A percentile compares a stretch with the other conserved stretches of the same genome.
phyloP scores from a whole-genome alignment of 139 green algal genomes.

The Chlamydomonas asymmetrica region DNA sequence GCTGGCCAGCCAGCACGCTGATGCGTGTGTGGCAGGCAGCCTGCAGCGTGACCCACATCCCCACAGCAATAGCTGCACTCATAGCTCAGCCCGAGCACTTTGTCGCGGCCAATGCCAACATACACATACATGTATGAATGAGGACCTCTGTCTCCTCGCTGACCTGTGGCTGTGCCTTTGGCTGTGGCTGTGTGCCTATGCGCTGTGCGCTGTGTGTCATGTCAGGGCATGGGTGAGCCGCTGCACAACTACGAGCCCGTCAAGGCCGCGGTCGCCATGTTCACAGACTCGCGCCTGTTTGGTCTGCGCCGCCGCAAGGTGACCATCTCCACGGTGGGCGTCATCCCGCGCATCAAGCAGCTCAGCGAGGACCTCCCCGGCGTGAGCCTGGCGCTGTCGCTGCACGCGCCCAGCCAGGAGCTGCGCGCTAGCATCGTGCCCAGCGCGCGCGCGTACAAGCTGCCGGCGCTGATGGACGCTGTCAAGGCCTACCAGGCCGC shows the following conservation, averaged over 20 bases:
- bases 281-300: conserved; percentile 77
- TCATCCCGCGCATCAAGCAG: conserved; percentile 75
- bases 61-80: too few relatives aligned
- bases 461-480: conserved; percentile 80
- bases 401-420: conserved; percentile 91
- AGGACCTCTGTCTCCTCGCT: too few relatives aligned
- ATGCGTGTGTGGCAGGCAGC: too few relatives aligned
- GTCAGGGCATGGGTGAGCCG: conserved; percentile 93
- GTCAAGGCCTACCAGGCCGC: conserved; percentile 74
- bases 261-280: conserved; percentile 60
- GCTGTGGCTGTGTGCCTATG: too few relatives aligned
- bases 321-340: conserved; percentile 91
- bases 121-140: too few relatives aligned
- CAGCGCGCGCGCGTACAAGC: conserved; percentile 81
- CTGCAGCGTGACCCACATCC: too few relatives aligned
- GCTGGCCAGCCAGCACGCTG: too few relatives aligned
- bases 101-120: too few relatives aligned
- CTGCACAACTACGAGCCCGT: conserved; percentile 96
- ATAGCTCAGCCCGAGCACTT: too few relatives aligned
- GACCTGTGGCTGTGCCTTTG: too few relatives aligned
- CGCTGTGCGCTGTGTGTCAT: background rate
- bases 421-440: conserved; percentile 88
- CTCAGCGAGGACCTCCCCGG: conserved; percentile 82
- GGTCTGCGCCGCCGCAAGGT: conserved; percentile 73
- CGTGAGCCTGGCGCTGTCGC: conserved; percentile 88